Evolutionary conservation across 768 basidiomycete genomes (phyloP).

Genomic region (Hericium rajendrae): DNA sequence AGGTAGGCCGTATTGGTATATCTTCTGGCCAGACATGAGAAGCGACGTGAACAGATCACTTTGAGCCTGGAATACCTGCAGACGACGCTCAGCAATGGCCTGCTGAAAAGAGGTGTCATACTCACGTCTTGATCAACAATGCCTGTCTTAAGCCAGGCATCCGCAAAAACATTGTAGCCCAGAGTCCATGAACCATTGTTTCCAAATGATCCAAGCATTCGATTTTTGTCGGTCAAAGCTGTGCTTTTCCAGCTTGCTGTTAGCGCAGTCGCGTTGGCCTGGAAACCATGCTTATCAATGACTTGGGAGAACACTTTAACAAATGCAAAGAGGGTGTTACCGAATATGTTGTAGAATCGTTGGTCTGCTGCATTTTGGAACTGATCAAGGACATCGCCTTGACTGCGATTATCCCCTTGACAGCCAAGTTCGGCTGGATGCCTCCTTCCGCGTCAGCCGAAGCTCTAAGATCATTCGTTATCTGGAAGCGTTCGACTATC

Average conservation of each 20-base stretch:
- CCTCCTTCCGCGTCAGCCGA: not conserved
- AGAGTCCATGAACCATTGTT: slow-evolving; percentile 8
- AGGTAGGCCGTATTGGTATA: slow-evolving; percentile 3
- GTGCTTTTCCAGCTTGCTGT: slow-evolving; percentile 2
- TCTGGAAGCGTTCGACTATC: too few species aligned
- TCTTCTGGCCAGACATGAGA: too few species aligned
- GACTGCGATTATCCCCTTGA: slow-evolving; percentile 13
- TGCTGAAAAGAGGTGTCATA: too few species aligned
- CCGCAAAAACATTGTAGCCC: slow-evolving; percentile 11
- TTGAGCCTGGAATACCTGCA: too few species aligned
- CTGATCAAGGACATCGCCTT: slow-evolving; percentile 9
- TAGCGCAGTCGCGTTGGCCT: too few species aligned
- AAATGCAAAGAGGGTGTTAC: too few species aligned
- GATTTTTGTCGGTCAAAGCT: slow-evolving; percentile 5
- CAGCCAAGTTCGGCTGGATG: slow-evolving; percentile 10
- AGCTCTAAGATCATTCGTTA: not conserved
- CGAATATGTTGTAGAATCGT: too few species aligned
- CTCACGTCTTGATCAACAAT: not conserved
- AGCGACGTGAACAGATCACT: too few species aligned
- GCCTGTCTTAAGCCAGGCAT: slow-evolving; percentile 7
- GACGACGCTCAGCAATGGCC: too few species aligned
- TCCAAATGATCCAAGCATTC: slow-evolving; percentile 5
- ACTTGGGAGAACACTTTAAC: too few species aligned
- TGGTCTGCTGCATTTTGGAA: too few species aligned
- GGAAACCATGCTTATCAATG: too few species aligned